Conservation (phyloP, 2,329 filamentous ascomycete genomes). For the Scedosporium aurantiacum region DNA sequence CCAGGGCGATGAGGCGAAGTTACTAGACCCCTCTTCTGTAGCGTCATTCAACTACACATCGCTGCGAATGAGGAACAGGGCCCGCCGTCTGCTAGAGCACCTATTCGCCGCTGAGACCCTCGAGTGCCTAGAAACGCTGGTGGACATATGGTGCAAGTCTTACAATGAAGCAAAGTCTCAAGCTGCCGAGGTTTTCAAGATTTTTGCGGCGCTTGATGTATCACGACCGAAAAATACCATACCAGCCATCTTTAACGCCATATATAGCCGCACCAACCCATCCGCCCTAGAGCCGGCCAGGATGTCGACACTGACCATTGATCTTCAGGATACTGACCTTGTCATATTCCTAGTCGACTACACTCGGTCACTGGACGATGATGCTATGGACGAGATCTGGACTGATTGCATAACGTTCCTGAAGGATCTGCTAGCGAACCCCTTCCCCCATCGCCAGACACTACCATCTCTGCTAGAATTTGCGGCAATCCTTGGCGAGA, state of each 20-base stretch:
- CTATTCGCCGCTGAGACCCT: slow-evolving; percentile 85
- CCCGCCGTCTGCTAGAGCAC: slow-evolving; percentile 79
- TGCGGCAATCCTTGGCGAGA: slow-evolving; percentile 78
- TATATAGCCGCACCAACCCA: slow-evolving; percentile 90
- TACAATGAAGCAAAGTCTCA: background rate
- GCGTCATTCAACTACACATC: slow-evolving; percentile 89
- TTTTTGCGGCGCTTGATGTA: slow-evolving; percentile 83
- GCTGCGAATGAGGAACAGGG: slow-evolving; percentile 78
- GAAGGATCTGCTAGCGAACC: slow-evolving; percentile 81
- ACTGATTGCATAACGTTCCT: slow-evolving; percentile 85
- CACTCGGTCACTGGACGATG: slow-evolving; percentile 80
- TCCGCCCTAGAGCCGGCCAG: slow-evolving; percentile 64
- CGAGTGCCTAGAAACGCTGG: slow-evolving; percentile 85
- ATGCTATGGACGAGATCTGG: slow-evolving; percentile 98
- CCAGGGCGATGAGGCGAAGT: slow-evolving; percentile 44
- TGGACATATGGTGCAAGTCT: slow-evolving; percentile 65
- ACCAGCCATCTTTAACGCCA: slow-evolving; percentile 87
- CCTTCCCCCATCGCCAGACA: slow-evolving; percentile 87
- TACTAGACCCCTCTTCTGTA: slow-evolving; percentile 54
- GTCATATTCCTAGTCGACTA: slow-evolving; percentile 88
- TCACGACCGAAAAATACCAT: slow-evolving; percentile 85
- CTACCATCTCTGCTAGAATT: slow-evolving; percentile 80
- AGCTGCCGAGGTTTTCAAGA: slow-evolving; percentile 60
- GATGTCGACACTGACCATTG: slow-evolving; percentile 80
- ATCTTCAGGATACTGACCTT: slow-evolving; percentile 71